Evolutionary conservation across 2,329 filamentous ascomycete genomes (phyloP).

Genomic region (Chrysosporium queenslandicum): DNA sequence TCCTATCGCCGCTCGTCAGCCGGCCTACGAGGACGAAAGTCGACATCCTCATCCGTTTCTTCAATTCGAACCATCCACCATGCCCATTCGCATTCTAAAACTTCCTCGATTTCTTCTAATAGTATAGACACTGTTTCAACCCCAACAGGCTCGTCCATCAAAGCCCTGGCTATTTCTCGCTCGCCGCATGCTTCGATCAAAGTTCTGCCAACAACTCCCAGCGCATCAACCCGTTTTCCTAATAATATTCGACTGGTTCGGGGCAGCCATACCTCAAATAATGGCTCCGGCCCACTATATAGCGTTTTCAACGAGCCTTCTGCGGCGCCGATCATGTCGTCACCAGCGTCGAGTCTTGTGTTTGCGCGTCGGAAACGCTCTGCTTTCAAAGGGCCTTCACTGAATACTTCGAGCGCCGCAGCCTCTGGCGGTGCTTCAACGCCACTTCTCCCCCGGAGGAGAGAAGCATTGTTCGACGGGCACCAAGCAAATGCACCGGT

Average conservation of each 20-base stretch:
- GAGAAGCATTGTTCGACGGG: conserved; percentile 22
- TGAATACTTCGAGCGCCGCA: conserved; percentile 32
- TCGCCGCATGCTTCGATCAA: conserved; percentile 88
- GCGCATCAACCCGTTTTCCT: conserved; percentile 59
- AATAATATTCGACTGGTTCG: conserved; percentile 77
- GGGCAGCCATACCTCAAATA: conserved; percentile 28
- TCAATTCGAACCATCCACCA: conserved; percentile 87
- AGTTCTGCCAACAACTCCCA: conserved; percentile 85
- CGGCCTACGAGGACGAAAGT: conserved; percentile 82
- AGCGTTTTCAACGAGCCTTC: conserved; percentile 33
- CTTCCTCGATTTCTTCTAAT: conserved; percentile 80
- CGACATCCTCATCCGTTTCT: conserved; percentile 88
- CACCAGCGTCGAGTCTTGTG: conserved; percentile 35
- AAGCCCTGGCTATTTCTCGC: conserved; percentile 40
- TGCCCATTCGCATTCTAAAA: conserved; percentile 83
- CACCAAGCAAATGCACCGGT: conserved; percentile 20
- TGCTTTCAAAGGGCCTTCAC: conserved; percentile 38
- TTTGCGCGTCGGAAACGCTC: conserved; percentile 40
- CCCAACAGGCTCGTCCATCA: conserved; percentile 55
- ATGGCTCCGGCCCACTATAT: conserved; percentile 23
- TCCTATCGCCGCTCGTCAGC: conserved; percentile 73
- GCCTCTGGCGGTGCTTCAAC: conserved; percentile 26
- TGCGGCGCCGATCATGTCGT: conserved; percentile 30
- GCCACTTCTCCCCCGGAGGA: conserved; percentile 25
- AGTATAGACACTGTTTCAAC: conserved; percentile 59